phyloP scores from a whole-genome alignment of 2,329 filamentous ascomycete genomes.

The Colletotrichum sp. region DNA sequence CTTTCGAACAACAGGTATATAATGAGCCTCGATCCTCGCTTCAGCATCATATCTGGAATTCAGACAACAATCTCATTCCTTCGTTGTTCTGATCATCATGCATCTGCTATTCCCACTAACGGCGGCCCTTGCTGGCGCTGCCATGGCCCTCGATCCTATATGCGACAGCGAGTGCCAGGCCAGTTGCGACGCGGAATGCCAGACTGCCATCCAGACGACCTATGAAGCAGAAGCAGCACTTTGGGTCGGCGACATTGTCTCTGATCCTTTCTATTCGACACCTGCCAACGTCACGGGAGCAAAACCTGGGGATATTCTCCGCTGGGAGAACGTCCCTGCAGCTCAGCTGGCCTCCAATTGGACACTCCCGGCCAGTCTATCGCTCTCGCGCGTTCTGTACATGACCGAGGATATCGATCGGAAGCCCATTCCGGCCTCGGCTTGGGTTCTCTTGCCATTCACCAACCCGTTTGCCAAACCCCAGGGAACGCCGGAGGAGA shows the following conservation, averaged over 20 bases:
- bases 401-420: conserved; percentile 22
- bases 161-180: conserved; percentile 1
- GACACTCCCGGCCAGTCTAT: conserved; percentile 13
- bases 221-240: background rate
- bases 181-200: background rate
- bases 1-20: background rate
- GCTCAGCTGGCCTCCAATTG: conserved; percentile 10
- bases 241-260: conserved; percentile 1
- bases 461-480: background rate
- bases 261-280: conserved; percentile 1
- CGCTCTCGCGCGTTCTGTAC: conserved; percentile 13
- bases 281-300: background rate
- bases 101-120: background rate
- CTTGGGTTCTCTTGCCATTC: background rate
- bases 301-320: background rate
- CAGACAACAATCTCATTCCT: background rate
- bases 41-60: background rate
- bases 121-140: background rate
- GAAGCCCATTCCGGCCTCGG: conserved; percentile 6
- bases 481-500: background rate
- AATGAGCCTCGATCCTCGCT: background rate
- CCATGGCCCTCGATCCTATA: background rate
- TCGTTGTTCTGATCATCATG: background rate
- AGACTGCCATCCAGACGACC: background rate
- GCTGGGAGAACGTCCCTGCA: conserved; percentile 18